A percentile compares a stretch with the other conserved stretches of the same genome.
Evolutionary conservation across 257 asterid species (phyloP).

Genomic region (Lithospermum erythrorhizon): DNA sequence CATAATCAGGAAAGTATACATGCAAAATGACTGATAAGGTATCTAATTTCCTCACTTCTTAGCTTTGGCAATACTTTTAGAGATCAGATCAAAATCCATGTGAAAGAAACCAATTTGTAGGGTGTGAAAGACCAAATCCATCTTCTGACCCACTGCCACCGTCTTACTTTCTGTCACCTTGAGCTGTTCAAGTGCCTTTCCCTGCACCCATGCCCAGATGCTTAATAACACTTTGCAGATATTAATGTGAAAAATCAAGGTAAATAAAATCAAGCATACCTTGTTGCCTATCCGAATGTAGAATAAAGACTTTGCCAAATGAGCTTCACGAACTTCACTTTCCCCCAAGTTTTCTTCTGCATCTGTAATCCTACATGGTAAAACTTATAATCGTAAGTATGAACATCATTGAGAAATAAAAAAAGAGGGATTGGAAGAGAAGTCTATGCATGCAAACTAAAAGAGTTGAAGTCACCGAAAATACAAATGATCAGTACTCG

Average conservation of each 20-base stretch:
- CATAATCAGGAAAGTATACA: neutral
- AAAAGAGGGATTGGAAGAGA: too few relatives aligned
- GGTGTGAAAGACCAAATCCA: constrained; percentile 88
- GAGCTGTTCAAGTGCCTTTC: constrained; percentile 90
- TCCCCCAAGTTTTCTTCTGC: constrained; percentile 96
- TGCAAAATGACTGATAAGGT: neutral
- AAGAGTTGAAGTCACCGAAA: too few relatives aligned
- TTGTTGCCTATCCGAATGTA: constrained; percentile 66
- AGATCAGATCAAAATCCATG: constrained; percentile 85
- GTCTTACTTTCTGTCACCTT: constrained; percentile 87
- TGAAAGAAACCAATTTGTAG: constrained; percentile 76
- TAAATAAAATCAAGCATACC: constrained; percentile 18
- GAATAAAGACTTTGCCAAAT: constrained; percentile 74
- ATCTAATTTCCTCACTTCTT: constrained; percentile 43
- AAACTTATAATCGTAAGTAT: constrained; percentile 7
- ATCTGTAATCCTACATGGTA: constrained; percentile 63
- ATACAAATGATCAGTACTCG: too few relatives aligned
- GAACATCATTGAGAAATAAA: neutral
- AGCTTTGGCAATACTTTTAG: constrained; percentile 93
- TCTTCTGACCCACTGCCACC: constrained; percentile 97
- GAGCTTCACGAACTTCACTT: constrained; percentile 96
- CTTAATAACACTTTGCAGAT: constrained; percentile 1
- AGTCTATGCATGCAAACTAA: too few relatives aligned
- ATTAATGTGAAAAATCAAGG: neutral
- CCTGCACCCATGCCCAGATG: constrained; percentile 35